phyloP scores from a whole-genome alignment of 2,329 filamentous ascomycete genomes.

The Teratosphaeria pseudoeucalypti region DNA sequence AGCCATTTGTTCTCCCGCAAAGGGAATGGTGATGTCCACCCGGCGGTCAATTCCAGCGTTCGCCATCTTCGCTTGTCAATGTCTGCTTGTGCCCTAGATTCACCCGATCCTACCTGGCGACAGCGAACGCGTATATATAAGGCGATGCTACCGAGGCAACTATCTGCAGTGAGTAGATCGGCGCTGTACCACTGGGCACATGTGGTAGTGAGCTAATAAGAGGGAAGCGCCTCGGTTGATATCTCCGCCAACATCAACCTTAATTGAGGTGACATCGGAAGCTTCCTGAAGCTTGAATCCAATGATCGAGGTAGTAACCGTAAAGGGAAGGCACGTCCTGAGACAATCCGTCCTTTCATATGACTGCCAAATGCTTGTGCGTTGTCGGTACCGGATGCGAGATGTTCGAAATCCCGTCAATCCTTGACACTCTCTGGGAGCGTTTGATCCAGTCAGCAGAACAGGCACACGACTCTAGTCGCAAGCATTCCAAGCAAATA shows the following conservation, averaged over 20 bases:
- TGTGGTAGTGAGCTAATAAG: no score
- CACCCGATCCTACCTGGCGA: no score
- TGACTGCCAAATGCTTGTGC: neutral
- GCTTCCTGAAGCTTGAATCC: neutral
- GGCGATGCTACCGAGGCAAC: neutral
- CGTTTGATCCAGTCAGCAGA: neutral
- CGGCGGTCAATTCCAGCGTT: neutral
- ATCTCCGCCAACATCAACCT: neutral
- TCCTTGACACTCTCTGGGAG: neutral
- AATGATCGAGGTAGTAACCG: neutral
- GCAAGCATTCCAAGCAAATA: neutral
- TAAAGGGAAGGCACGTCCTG: neutral
- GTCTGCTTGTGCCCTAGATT: no score
- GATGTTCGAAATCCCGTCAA: neutral
- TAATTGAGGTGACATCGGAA: neutral
- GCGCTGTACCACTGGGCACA: neutral
- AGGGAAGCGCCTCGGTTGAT: neutral
- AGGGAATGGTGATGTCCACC: neutral
- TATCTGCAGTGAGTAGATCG: neutral
- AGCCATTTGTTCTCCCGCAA: neutral
- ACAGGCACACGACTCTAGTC: neutral
- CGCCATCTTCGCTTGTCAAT: neutral
- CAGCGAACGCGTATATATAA: neutral
- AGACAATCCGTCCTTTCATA: neutral
- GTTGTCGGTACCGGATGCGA: neutral